Base-by-base conservation (phyloP, 768 basidiomycete species). In the Suillus variegatus region DNA sequence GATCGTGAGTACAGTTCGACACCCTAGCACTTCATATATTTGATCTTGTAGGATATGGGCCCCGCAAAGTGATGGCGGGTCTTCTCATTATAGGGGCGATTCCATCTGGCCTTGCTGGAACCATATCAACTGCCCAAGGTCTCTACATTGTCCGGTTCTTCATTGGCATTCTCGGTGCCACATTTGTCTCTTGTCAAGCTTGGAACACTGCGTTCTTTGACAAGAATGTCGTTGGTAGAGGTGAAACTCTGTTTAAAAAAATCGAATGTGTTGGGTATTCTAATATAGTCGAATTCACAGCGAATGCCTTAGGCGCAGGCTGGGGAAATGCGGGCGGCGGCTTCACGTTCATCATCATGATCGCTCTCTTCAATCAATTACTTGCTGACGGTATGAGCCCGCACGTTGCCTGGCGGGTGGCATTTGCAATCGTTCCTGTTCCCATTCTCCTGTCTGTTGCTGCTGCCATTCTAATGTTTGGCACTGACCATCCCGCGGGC, bases 181-280 rank as follows among this genome's bases (percentile, higher is more conserved):
- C 86, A 1, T 88, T 89, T 65, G 85, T 89, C 1, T 81, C 87
- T 5, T 87, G 86, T 66, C 83, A 87, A 62, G 82, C 83, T 4
- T 87, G 88, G 85, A 86, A 86, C 10, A 86, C 88, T 0, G 76
- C 75, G 4, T 88, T 88, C 74, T 89, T 85, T 71, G 85, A 87
- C 72, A 86, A 82, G 54, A 73, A 74, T 55, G 71, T 79, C 41
- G 82, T 83, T 20, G 82, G 82, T 5, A 74, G 73, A 1, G 75
- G 75, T 76, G 41, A 67, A 54, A 57, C 6, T 5, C 20, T 3
- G 9, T 10, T 43, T 28, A 28, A 16, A 14, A 55, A 25, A 57
- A 7, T 10, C 18, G 13, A 18, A 41, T 6, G 6, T 20, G 55
- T 2, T 38, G 22, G 0, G 32, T 20, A 41, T 16, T 49, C 38